Evolutionary conservation across 441 rosid genomes (phyloP).

Genomic region (Dalechampia spathulata): DNA sequence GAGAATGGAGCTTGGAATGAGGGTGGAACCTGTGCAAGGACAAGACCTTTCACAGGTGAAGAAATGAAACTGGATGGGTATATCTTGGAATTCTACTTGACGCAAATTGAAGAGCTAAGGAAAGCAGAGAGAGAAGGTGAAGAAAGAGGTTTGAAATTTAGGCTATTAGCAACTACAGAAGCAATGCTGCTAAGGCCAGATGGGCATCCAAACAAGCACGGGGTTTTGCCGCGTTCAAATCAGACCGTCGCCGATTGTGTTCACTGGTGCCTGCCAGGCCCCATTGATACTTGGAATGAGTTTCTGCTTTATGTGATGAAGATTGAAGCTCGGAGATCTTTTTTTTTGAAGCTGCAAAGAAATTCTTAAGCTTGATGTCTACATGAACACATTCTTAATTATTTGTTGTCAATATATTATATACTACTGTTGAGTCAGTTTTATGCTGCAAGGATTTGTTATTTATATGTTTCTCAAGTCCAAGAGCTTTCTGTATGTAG

Average conservation of each 20-base stretch:
- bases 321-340: conserved; percentile 17
- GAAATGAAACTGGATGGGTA: conserved; percentile 42
- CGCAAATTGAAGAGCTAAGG: conserved; percentile 55
- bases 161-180: conserved; percentile 51
- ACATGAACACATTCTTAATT: not conserved
- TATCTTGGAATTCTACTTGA: conserved; percentile 36
- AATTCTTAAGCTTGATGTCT: conserved; percentile 9
- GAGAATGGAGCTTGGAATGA: conserved; percentile 65
- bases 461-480: no score
- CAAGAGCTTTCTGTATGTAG: no score
- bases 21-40: conserved; percentile 60
- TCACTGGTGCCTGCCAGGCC: conserved; percentile 94
- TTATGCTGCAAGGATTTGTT: no score
- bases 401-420: not conserved
- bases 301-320: conserved; percentile 49
- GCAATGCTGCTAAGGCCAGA: conserved; percentile 74
- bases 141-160: conserved; percentile 33
- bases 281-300: conserved; percentile 80
- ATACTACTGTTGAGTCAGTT: no score
- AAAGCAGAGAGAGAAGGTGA: conserved; percentile 40
- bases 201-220: conserved; percentile 62
- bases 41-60: conserved; percentile 37
- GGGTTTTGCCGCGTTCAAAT: conserved; percentile 37
- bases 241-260: conserved; percentile 54
- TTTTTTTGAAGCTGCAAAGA: conserved; percentile 7